Conservation (phyloP, 768 basidiomycete genomes). For the Galerina marginata region DNA sequence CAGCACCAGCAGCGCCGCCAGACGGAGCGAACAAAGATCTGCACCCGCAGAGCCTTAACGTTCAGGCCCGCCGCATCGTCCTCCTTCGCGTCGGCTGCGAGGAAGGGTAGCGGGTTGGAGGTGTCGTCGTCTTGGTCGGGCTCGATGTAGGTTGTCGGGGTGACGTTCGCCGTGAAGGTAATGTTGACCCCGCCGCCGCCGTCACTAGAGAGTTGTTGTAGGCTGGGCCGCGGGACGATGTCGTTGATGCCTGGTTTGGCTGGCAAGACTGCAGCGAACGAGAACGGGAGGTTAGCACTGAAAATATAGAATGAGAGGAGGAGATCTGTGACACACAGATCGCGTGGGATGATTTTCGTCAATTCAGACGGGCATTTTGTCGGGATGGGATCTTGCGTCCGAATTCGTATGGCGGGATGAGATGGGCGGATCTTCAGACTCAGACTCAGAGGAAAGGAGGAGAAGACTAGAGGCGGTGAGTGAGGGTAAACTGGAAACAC, state of each 20-base stretch:
- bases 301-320: not conserved
- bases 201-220: too few species aligned
- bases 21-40: constrained; percentile 28
- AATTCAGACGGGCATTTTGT: constrained; percentile 16
- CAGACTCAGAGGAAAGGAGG: too few species aligned
- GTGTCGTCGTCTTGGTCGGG: constrained; percentile 21
- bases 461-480: too few species aligned
- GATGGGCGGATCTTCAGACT: too few species aligned
- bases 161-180: constrained; percentile 35
- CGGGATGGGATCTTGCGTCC: too few species aligned
- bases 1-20: constrained; percentile 7
- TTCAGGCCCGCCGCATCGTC: not conserved
- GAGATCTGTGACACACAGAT: constrained; percentile 4
- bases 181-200: constrained; percentile 1
- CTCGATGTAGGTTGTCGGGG: constrained; percentile 29
- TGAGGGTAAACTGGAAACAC: too few species aligned
- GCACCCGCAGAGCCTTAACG: constrained; percentile 1
- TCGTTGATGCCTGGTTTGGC: constrained; percentile 34
- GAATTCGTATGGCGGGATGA: too few species aligned
- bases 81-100: not conserved
- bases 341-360: constrained; percentile 19
- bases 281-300: too few species aligned
- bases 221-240: constrained; percentile 17
- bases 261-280: constrained; percentile 23
- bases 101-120: constrained; percentile 1